Evolutionary conservation across 2,329 filamentous ascomycete genomes (phyloP).

Genomic region (Aspergillus amoenus): DNA sequence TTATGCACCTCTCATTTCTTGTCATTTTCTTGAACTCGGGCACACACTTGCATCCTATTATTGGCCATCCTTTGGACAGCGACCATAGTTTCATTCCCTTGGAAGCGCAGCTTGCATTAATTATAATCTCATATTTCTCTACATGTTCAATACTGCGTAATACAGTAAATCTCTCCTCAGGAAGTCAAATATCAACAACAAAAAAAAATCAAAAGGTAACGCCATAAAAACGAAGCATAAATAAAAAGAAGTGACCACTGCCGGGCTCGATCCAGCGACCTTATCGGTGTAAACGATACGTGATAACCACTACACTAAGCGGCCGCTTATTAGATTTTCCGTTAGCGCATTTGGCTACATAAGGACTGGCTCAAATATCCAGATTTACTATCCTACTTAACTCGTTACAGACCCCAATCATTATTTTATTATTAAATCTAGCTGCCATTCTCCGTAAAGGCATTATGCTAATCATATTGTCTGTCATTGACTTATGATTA

Average conservation of each 20-base stretch:
- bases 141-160: not conserved
- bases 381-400: not conserved
- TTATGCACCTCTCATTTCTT: not conserved
- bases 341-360: not conserved
- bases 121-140: not conserved
- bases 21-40: not conserved
- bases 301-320: slow-evolving; percentile 21
- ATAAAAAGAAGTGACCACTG: slow-evolving; percentile 9
- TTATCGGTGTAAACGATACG: slow-evolving; percentile 39
- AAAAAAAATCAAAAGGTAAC: not conserved
- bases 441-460: too few relatives aligned
- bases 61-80: not conserved
- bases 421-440: too few relatives aligned
- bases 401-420: too few relatives aligned
- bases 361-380: not conserved
- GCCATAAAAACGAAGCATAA: not conserved
- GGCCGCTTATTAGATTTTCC: slow-evolving; percentile 3
- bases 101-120: not conserved
- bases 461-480: too few relatives aligned
- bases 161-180: not conserved
- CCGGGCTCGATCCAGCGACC: slow-evolving; percentile 33
- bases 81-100: not conserved
- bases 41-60: not conserved
- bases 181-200: not conserved
- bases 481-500: too few relatives aligned